Evolutionary conservation across 2,329 filamentous ascomycete genomes (phyloP), one percentile per base, ranked within the genome.

Genomic region (Stagonosporopsis rhizophila): DNA sequence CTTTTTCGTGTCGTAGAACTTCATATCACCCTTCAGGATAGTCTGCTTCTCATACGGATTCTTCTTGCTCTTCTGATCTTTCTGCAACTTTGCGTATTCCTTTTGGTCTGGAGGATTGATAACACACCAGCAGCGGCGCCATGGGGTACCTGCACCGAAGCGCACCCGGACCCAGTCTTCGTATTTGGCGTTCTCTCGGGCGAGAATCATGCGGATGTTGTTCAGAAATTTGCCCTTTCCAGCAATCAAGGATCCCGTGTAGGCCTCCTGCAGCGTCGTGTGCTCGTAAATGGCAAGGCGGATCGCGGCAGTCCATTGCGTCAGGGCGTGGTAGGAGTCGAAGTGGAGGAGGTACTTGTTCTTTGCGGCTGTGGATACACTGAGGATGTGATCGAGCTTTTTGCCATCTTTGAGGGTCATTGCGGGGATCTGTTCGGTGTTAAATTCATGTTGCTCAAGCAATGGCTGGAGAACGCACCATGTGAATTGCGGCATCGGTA

Each of bases 331-430:
- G 64, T 94, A 87, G 0, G 94, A 96, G 75, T 96, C 96, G 79
- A 99, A 99, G 76, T 98, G 95, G 34, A 99, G 83, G 1, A 99
- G 82, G 73, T 97, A 98, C 64, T 95, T 89, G 75, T 99, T 99
- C 71, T 92, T 91, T 44, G 93, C 95, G 19, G 95, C 95, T 9
- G 95, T 99, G 6, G 92, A 98, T 56, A 99, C 87, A 76, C 93
- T 97, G 44, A 99, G 85, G 37, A 99, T 94, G 68, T 99, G 97
- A 72, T 96, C 91, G 50, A 99, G 81, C 15, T 91, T 90, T 66
- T 93, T 88, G 68, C 92, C 89, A 50, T 91, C 89, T 66, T 90
- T 88, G 49, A 95, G 96, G 3, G 93, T 92, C 39, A 99, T 83
- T 12, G 92, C 94, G 73, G 97, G 70, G 57, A 77, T 78, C 75